Base-by-base conservation (phyloP, 2,329 filamentous ascomycete genomes). In the Cryphonectria japonica region DNA sequence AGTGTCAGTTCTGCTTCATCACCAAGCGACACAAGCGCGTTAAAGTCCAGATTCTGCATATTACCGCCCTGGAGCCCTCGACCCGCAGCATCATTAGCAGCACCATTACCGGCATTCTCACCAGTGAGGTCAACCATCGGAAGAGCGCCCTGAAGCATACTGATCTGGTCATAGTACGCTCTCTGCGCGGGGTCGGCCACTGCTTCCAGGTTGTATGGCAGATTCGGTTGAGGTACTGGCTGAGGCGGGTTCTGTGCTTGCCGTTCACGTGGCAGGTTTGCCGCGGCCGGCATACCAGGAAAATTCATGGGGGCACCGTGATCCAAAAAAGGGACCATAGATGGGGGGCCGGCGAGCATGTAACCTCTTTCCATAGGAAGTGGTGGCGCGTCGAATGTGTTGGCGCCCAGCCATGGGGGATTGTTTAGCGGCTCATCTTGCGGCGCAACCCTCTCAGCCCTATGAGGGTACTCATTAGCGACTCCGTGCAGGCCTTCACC, bases 381-480 rank as follows among this genome's bases (percentile, higher is more conserved):
- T 14, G 52, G 52, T 13, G 52, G 52, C 52, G 29, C 3, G 26
- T 4, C 29, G 13, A 34, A 19, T 19, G 14, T 5, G 54, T 59
- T 3, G 54, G 26, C 14, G 16, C 3, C 54, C 34, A 16, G 1
- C 54, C 54, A 59, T 29, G 29, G 26, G 29, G 6, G 14, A 19
- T 32, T 26, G 26, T 67, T 64, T 19, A 69, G 34, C 34, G 67
- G 62, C 29, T 59, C 54, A 14, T 52, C 50, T 32, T 65, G 54
- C 26, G 26, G 63, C 62, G 67, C n/a, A 22, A 6, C 22, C 11
- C 26, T 50, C 46, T 6, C 29, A 66, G 8, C 32, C 39, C 70
- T 72, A 41, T 65, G 32, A 60, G 43, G 46, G 60, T 32, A 16
- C 32, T 67, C 43, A 66, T 67, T 64, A 72, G 70, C 70, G 59